Conservation (phyloP, 1,139 yeast genomes). For the Candida albicans region DNA sequence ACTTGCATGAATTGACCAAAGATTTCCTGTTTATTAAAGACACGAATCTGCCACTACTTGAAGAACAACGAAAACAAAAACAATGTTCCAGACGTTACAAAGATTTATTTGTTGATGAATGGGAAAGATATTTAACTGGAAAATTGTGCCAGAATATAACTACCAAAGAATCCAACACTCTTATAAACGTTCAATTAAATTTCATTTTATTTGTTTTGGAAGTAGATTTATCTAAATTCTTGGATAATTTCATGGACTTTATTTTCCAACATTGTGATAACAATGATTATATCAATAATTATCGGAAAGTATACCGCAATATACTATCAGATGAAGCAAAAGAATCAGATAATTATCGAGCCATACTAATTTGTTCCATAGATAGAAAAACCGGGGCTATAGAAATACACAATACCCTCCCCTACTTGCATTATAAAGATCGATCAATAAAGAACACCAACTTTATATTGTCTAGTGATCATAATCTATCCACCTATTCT, state of each 20-base stretch:
- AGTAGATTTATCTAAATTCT: slow-evolving; percentile 27
- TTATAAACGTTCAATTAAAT: slow-evolving; percentile 39
- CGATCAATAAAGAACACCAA: slow-evolving; percentile 9
- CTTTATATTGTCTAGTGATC: slow-evolving; percentile 11
- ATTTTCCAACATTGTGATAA: slow-evolving; percentile 14
- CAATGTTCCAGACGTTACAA: slow-evolving; percentile 7
- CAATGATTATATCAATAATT: slow-evolving; percentile 11
- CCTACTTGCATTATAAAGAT: slow-evolving; percentile 17
- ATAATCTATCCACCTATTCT: slow-evolving; percentile 3
- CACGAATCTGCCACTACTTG: slow-evolving; percentile 1
- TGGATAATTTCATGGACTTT: slow-evolving; percentile 19
- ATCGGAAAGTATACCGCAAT: slow-evolving; percentile 12
- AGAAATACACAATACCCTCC: slow-evolving; percentile 22
- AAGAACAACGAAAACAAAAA: slow-evolving; percentile 3
- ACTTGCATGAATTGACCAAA: slow-evolving; percentile 18
- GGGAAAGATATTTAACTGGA: slow-evolving; percentile 16
- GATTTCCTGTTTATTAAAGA: slow-evolving; percentile 16
- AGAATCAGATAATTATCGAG: slow-evolving; percentile 7
- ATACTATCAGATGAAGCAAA: slow-evolving; percentile 13
- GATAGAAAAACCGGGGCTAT: slow-evolving; percentile 33
- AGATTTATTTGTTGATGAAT: slow-evolving; percentile 16
- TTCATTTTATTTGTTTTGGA: slow-evolving; percentile 34
- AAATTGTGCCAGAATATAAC: slow-evolving; percentile 24
- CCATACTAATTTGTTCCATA: slow-evolving; percentile 31
- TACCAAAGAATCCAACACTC: slow-evolving; percentile 19